Base-by-base conservation (phyloP, 169 alveolate species). In the Plasmodium gaboni region DNA sequence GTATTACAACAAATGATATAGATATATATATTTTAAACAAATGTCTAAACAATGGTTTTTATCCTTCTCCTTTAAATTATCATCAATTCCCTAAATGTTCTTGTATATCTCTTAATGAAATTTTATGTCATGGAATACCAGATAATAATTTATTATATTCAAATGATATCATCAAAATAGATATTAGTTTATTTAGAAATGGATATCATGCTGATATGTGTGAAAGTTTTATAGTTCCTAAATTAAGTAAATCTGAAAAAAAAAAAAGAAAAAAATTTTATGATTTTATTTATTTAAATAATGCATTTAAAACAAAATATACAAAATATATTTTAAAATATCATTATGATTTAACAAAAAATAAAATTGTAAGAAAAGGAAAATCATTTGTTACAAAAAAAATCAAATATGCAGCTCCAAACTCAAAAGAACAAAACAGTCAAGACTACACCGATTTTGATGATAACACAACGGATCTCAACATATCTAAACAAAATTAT, bases 111-210 rank as follows among this genome's bases (percentile, higher is more conserved):
- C 42, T 93, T 26, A 93, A 93, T 63, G 96, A 93, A 73, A 89
- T 93, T 10, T 88, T 89, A 13, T 93, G 96, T 42, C 96, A 93
- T 73, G 96, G 96, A 19, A 93, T 93, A 17, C 96, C 96, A 42
- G 96, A 93, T 46, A 88, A 88, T 17, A 93, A 86, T 55, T 72
- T 91, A n/a, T 55, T 93, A n/a, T 74, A 78, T 17, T 94, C 89
- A 59, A 94, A 94, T 17, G 96, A 93, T 61, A 85, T 93, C 7
- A 67, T 93, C 19, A 93, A 93, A 42, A 93, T 93, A 28, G 96
- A 93, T 68, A 88, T 93, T 5, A 93, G 94, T 44, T 91, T 93
- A 1, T 93, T 80, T 53, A 89, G 69, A 44, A 94, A 93, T 65
- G 95, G 95, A 2, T 93, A 38, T 59, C 94, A 87, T 67, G 96